Percentiles rank a stretch among this genome's conserved stretches.
These are phyloP conservation scores for Sisymbrium altissimum DNA, from an alignment of 345 rosid genomes.

Conservation along the genomic window DNA sequence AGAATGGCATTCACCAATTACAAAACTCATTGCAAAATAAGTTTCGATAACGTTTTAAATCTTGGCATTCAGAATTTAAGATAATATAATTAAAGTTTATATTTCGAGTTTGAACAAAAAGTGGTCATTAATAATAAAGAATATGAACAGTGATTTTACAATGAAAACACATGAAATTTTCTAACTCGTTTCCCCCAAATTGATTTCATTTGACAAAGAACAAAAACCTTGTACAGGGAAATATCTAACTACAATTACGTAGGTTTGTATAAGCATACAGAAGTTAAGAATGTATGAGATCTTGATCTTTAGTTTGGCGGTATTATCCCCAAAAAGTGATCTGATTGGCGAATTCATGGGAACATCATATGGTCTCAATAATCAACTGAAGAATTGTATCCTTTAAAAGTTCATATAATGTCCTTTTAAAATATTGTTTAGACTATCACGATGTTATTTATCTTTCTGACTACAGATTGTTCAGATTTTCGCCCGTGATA, in stretches of 20 bases:
- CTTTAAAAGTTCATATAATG: neutral
- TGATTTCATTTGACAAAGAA: neutral
- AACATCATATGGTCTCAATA: neutral
- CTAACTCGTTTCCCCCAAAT: too few relatives aligned
- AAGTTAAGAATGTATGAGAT: neutral
- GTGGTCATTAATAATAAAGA: too few relatives aligned
- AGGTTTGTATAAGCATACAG: neutral
- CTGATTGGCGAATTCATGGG: neutral
- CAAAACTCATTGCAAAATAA: too few relatives aligned
- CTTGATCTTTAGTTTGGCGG: conserved; percentile 1
- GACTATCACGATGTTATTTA: neutral
- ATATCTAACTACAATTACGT: neutral
- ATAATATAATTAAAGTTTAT: too few relatives aligned
- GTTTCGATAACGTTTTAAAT: too few relatives aligned
- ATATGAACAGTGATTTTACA: too few relatives aligned
- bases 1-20: too few relatives aligned
- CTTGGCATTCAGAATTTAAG: too few relatives aligned
- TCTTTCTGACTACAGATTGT: neutral
- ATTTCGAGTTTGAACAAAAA: too few relatives aligned
- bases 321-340: neutral
- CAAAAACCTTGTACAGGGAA: neutral
- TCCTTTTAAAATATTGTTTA: neutral
- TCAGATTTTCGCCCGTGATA: neutral
- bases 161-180: too few relatives aligned
- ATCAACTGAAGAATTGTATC: neutral